phyloP scores from a whole-genome alignment of 371 early-diverging fungal genomes.

The Mortierella sp. region DNA sequence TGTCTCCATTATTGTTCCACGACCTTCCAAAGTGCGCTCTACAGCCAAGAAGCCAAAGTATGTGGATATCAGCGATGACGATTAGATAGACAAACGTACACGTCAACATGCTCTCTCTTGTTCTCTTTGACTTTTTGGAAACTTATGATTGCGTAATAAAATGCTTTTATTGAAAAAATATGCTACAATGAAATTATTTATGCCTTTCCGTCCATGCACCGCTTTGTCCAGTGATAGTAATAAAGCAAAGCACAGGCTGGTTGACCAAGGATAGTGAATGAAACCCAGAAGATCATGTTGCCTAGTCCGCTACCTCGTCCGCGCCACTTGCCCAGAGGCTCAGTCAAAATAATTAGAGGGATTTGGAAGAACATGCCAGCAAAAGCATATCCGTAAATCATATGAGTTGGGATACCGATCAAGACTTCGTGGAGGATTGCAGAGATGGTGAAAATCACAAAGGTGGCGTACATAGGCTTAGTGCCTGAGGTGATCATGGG shows the following conservation, averaged over 20 bases:
- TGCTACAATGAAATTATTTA: not conserved
- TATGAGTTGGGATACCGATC: constrained; percentile 88
- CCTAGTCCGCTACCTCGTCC: constrained; percentile 84
- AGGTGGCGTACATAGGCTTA: constrained; percentile 66
- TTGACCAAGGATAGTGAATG: constrained; percentile 88
- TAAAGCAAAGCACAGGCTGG: constrained; percentile 86
- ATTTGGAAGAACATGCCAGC: constrained; percentile 92
- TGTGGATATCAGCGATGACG: constrained; percentile 53
- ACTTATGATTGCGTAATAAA: not conserved
- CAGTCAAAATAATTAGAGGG: constrained; percentile 84
- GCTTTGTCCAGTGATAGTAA: constrained; percentile 81
- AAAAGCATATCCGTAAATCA: constrained; percentile 86
- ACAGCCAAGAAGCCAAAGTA: constrained; percentile 43
- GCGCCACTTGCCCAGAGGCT: constrained; percentile 71
- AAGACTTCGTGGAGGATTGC: constrained; percentile 90
- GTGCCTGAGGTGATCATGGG: constrained; percentile 71
- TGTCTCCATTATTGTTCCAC: constrained; percentile 31
- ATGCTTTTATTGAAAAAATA: not conserved
- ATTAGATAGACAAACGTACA: constrained; percentile 1
- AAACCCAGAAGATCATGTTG: constrained; percentile 91
- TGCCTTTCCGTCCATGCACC: constrained; percentile 22
- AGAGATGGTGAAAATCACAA: constrained; percentile 83
- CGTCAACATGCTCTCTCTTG: no score
- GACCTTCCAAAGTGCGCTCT: constrained; percentile 10
- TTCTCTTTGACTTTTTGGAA: no score